These are phyloP conservation scores for Pholiota microspora DNA, from an alignment of 768 basidiomycete genomes.

Conservation along the genomic window DNA sequence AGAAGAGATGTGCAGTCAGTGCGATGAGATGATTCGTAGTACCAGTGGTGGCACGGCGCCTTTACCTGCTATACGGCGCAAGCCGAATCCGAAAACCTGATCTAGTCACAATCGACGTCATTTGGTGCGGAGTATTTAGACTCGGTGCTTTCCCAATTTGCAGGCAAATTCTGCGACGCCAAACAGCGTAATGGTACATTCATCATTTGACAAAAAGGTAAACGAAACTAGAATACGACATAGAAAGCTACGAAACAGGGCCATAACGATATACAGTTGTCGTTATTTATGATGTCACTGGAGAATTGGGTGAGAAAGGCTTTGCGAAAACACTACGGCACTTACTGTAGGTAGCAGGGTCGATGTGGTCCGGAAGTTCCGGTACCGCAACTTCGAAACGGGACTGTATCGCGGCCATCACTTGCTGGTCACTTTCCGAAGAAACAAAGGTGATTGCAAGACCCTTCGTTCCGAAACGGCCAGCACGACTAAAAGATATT, in stretches of 20 bases:
- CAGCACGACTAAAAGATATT: slow-evolving; percentile 70
- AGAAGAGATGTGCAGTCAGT: neutral
- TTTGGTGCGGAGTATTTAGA: too few relatives aligned
- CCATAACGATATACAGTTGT: neutral
- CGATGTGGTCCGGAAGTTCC: slow-evolving; percentile 91
- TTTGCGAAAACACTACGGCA: slow-evolving; percentile 18
- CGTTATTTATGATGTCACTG: slow-evolving; percentile 47
- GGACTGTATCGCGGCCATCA: slow-evolving; percentile 92
- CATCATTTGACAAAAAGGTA: neutral
- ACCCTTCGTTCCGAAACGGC: slow-evolving; percentile 99
- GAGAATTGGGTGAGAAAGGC: slow-evolving; percentile 2
- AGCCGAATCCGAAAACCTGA: too few relatives aligned
- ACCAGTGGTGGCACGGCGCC: neutral
- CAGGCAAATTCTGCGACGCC: neutral
- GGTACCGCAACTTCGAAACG: slow-evolving; percentile 97
- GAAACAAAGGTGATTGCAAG: slow-evolving; percentile 97
- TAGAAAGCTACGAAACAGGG: neutral
- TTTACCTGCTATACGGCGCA: neutral
- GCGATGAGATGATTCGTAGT: neutral
- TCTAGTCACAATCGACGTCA: too few relatives aligned
- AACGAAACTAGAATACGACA: slow-evolving; percentile 1
- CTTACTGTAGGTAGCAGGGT: slow-evolving; percentile 94
- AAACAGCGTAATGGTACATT: neutral
- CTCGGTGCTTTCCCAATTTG: too few relatives aligned
- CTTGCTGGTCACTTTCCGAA: slow-evolving; percentile 88